Evolutionary conservation across 371 early-diverging fungal genomes (phyloP).

Genomic region (Parasitella parasitica): DNA sequence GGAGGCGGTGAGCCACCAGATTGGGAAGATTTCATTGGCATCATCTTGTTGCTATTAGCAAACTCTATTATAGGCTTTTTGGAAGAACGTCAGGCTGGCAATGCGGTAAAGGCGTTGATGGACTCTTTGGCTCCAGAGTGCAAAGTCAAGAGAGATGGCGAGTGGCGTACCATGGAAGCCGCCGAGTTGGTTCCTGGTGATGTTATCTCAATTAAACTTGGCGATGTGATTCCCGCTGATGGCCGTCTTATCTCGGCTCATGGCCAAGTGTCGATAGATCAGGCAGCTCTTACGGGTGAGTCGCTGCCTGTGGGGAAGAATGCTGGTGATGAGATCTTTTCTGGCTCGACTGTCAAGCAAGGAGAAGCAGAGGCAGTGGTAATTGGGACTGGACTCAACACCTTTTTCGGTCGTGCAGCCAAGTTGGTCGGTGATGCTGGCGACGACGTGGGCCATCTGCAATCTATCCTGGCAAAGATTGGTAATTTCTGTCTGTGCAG

Average conservation of each 20-base stretch:
- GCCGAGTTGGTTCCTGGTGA: conserved; percentile 66
- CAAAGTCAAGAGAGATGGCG: conserved; percentile 56
- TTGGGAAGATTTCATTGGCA: conserved; percentile 79
- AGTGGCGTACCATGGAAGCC: conserved; percentile 46
- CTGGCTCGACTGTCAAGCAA: conserved; percentile 81
- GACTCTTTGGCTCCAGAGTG: conserved; percentile 67
- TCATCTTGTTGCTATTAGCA: conserved; percentile 66
- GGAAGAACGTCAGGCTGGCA: conserved; percentile 74
- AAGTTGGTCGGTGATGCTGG: conserved; percentile 69
- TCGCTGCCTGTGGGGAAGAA: conserved; percentile 66
- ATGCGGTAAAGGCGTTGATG: conserved; percentile 69
- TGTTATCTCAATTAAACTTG: conserved; percentile 63
- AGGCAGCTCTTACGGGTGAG: conserved; percentile 81
- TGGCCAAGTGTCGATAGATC: conserved; percentile 61
- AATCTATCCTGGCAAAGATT: conserved; percentile 79
- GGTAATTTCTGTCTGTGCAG: conserved; percentile 78
- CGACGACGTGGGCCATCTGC: conserved; percentile 81
- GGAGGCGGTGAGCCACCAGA: conserved; percentile 61
- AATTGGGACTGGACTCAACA: conserved; percentile 75
- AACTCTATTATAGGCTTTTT: conserved; percentile 80
- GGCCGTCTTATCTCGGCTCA: conserved; percentile 41
- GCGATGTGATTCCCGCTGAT: conserved; percentile 77
- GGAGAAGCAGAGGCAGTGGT: conserved; percentile 84
- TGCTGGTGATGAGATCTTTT: conserved; percentile 62
- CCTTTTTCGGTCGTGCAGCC: conserved; percentile 85